phyloP scores from a whole-genome alignment of 306 rosid genomes.

The Argentina anserina region DNA sequence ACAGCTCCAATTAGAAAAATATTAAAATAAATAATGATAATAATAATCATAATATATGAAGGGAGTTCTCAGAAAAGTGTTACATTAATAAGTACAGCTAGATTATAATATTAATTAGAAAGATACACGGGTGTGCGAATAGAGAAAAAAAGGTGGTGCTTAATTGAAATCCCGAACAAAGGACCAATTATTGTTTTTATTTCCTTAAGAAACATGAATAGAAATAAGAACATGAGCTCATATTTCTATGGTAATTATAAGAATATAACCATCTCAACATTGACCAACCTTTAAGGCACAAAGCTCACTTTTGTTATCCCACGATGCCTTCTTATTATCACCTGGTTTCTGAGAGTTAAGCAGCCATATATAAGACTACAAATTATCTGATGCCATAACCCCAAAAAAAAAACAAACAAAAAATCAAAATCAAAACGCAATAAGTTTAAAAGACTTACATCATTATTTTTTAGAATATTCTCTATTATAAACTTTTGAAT shows the following conservation, averaged over 20 bases:
- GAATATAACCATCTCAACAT: slow-evolving; percentile 16
- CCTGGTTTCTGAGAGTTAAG: slow-evolving; percentile 63
- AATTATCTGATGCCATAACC: slow-evolving; percentile 14
- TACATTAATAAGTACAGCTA: not conserved
- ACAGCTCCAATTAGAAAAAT: slow-evolving; percentile 15
- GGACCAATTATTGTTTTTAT: not conserved
- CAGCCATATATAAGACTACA: slow-evolving; percentile 26
- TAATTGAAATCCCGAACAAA: slow-evolving; percentile 7
- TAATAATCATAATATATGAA: not conserved
- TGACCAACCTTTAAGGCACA: slow-evolving; percentile 82
- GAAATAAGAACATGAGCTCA: slow-evolving; percentile 6
- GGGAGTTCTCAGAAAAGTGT: not conserved
- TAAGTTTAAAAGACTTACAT: slow-evolving; percentile 47
- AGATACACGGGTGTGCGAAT: too few relatives aligned
- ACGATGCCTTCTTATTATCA: slow-evolving; percentile 44
- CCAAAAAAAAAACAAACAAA: slow-evolving; percentile 24
- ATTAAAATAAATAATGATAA: not conserved
- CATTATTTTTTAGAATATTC: slow-evolving; percentile 58
- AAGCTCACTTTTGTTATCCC: slow-evolving; percentile 83
- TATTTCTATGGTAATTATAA: not conserved
- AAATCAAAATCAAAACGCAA: slow-evolving; percentile 12
- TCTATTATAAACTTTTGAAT: slow-evolving; percentile 66
- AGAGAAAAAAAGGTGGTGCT: too few relatives aligned
- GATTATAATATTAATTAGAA: not conserved
- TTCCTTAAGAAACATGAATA: not conserved